Conservation (phyloP, 352 stramenopile species). For the Phytopythium chamaehyphon region DNA sequence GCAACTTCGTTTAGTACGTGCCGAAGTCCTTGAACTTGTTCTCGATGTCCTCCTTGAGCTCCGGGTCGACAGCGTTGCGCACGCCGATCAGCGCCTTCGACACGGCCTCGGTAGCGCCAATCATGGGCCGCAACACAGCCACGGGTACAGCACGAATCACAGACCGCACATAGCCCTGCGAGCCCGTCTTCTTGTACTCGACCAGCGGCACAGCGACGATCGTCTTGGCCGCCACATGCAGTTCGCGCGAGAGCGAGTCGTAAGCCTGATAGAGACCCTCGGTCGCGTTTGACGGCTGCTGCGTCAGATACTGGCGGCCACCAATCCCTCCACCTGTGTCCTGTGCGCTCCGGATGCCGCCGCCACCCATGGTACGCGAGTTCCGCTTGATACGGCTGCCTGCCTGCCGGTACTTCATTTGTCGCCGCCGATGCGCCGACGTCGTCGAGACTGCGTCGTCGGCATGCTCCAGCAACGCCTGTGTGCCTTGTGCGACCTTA, state of each 20-base stretch:
- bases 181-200: constrained; percentile 90
- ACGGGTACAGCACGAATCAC: constrained; percentile 87
- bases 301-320: constrained; percentile 73
- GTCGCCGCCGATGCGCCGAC: constrained; percentile 53
- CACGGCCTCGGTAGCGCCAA: constrained; percentile 80
- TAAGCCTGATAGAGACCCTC: constrained; percentile 85
- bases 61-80: constrained; percentile 82
- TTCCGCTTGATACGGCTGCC: constrained; percentile 77
- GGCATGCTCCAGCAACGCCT: constrained; percentile 76
- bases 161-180: constrained; percentile 82
- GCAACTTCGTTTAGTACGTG: constrained; percentile 15
- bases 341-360: constrained; percentile 70
- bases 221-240: constrained; percentile 84
- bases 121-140: constrained; percentile 83
- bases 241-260: constrained; percentile 75
- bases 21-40: constrained; percentile 92
- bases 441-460: constrained; percentile 78
- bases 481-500: constrained; percentile 77
- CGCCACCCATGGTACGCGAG: constrained; percentile 70
- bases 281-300: constrained; percentile 77
- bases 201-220: constrained; percentile 87
- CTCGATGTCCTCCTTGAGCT: constrained; percentile 89
- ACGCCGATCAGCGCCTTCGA: constrained; percentile 85
- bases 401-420: constrained; percentile 78
- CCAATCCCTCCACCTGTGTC: constrained; percentile 69